These are phyloP conservation scores for Strobilomyces echinocephalus DNA, from an alignment of 768 basidiomycete species.

Conservation along the genomic window DNA sequence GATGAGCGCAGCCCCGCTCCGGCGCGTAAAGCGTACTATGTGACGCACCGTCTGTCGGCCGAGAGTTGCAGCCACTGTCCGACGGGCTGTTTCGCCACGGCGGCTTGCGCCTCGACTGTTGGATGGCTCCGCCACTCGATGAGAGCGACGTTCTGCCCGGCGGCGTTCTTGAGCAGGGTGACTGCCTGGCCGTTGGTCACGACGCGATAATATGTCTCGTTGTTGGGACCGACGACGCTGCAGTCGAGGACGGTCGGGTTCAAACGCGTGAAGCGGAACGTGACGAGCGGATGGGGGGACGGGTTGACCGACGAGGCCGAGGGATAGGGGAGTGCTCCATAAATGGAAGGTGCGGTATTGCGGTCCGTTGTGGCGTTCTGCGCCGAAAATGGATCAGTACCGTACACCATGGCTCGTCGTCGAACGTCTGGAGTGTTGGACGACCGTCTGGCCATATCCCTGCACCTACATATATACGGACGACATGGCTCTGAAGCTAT, in stretches of 20 bases:
- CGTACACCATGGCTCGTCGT: constrained; percentile 21
- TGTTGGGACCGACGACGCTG: constrained; percentile 46
- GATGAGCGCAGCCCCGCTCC: not conserved
- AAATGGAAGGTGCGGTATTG: constrained; percentile 43
- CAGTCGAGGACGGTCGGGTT: constrained; percentile 53
- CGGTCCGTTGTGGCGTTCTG: constrained; percentile 18
- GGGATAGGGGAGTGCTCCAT: constrained; percentile 60
- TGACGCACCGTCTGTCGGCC: constrained; percentile 41
- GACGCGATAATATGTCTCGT: constrained; percentile 45
- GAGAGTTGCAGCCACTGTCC: constrained; percentile 54
- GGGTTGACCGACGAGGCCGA: constrained; percentile 23
- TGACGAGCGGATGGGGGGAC: constrained; percentile 32
- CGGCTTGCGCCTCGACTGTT: constrained; percentile 49
- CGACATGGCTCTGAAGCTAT: constrained; percentile 13
- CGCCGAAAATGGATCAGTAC: constrained; percentile 26
- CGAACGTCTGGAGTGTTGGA: not conserved
- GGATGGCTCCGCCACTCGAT: constrained; percentile 52
- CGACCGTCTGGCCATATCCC: not conserved
- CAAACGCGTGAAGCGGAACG: constrained; percentile 48
- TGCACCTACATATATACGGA: constrained; percentile 10
- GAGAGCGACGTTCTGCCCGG: constrained; percentile 46
- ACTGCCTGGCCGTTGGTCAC: constrained; percentile 52
- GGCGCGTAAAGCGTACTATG: not conserved
- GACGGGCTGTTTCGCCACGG: constrained; percentile 45
- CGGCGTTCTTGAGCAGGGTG: constrained; percentile 48